Base-by-base conservation (phyloP, 306 rosid genomes). In the Hippophae rhamnoides region DNA sequence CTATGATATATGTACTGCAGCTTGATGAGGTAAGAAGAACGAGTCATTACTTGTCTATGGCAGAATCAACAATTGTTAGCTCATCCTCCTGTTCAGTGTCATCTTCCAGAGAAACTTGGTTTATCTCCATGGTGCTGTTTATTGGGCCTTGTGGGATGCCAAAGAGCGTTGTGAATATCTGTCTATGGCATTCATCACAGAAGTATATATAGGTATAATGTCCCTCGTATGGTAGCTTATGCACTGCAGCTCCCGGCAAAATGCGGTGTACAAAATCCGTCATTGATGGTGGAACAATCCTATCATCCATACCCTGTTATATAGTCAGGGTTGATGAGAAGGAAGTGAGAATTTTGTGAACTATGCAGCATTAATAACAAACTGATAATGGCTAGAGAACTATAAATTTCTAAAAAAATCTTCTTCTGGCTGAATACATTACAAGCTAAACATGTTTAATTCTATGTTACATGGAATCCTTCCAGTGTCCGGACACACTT, bases 161-260 rank as follows among this genome's bases (percentile, higher is more conserved):
- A 5, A 92, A 85, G 46, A 92, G 81, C 71, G 96, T 82, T 26
- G 98, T 92, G 46, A 92, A 92, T 65, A 92, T 85, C 81, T 92
- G 98, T 67, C 96, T 75, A 65, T 92, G 98, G 82, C 98, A 92
- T 82, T 92, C 96, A 12, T 85, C 86, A 68, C 98, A 92, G 41
- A 92, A 92, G 83, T 80, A 87, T 54, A 87, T 57, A 9, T 92
- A 92, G 7, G 98, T 92, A 69, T 83, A 92, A 70, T 92, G 98
- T 45, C 98, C 98, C 78, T 92, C 98, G 45, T 87, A 92, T 52
- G 98, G 98, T 45, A 92, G 98, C 78, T 85, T 92, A 74, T 87
- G 98, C 18, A 92, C 96, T 0, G 95, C 98, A 51, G 81, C 95
- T 78, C 98, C 96, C 3, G 96, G 95, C 50, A 92, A 76, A 5